phyloP scores from a whole-genome alignment of 495 filamentous ascomycete species.

The Halenospora varia region DNA sequence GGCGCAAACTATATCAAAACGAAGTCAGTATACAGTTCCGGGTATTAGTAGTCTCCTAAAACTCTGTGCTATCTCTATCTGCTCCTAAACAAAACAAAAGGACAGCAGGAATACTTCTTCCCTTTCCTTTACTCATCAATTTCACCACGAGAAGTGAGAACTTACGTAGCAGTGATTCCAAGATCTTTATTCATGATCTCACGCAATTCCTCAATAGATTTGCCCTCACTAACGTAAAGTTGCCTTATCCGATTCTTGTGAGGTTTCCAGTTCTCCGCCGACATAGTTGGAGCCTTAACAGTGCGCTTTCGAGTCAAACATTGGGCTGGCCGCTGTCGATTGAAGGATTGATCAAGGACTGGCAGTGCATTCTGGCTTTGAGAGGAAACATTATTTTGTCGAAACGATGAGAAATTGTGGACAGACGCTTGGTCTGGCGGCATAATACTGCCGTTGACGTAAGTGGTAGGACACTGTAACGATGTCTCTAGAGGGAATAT shows the following conservation, averaged over 20 bases:
- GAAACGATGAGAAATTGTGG: background rate
- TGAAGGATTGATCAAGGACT: background rate
- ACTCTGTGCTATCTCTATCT: background rate
- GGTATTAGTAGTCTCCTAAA: background rate
- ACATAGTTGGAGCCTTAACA: slow-evolving; percentile 4
- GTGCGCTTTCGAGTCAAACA: background rate
- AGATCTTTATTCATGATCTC: slow-evolving; percentile 6
- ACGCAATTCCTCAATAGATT: background rate
- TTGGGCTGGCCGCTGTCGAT: background rate
- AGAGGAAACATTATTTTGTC: background rate
- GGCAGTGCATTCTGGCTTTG: background rate
- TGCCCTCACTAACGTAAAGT: slow-evolving; percentile 4
- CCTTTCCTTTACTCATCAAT: background rate
- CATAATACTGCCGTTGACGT: background rate
- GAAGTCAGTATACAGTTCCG: background rate
- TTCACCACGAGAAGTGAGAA: background rate
- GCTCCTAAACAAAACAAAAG: background rate
- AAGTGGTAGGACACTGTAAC: background rate
- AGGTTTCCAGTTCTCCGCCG: background rate
- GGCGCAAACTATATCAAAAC: background rate
- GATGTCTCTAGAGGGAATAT: background rate
- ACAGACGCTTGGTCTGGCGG: background rate
- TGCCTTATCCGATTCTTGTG: slow-evolving; percentile 6
- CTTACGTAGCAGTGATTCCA: background rate
- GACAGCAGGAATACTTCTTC: background rate